Base-by-base conservation (phyloP, 2,329 filamentous ascomycete genomes). In the Aspergillus vadensis region DNA sequence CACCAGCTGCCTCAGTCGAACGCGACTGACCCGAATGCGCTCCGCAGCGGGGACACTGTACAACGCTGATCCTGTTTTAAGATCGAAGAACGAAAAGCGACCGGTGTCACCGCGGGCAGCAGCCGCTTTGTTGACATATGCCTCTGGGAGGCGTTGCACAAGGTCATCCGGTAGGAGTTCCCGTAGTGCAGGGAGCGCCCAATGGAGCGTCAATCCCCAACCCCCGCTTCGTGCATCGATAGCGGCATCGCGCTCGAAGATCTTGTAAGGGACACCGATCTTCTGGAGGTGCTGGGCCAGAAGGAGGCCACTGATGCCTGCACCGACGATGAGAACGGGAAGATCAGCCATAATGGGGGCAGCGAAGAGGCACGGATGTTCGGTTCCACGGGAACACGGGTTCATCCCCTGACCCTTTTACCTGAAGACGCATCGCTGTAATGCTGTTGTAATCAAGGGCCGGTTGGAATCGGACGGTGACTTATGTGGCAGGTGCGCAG, bases 121-220 rank as follows among this genome's bases (percentile, higher is more conserved):
- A 67, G 85, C 80, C 60, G 76, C 71, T n/a, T 80, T 75, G 69
- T 85, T 82, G 47, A 88, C 83, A 66, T 83, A 85, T 0, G 82
- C 78, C 50, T 83, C 80, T 1, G 80, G 77, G 2, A 87, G 71
- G 0, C 78, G 77, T 2, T 69, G 67, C 3, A 80, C 69, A 6
- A 86, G 71, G 12, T 81, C 72, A 0, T 77, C 69, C 0, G 85
- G 82, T 27, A 88, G 74, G 21, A 88, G 76, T 7, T 76, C 69
- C 48, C 81, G 77, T 43, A 88, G 75, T 1, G 78, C 79, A 0
- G 82, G 77, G 9, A 88, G 77, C 4, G 83, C 84, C 86, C 86
- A 89, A 69, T 88, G 85, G 59, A 89, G 76, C 0, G 86, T 88
- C 59, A 89, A 75, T 3, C 85, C 87, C 87, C 86, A 89, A 63